Evolutionary conservation across 176 grass and related monocot species (phyloP).

Genomic region (Phoenix dactylifera): DNA sequence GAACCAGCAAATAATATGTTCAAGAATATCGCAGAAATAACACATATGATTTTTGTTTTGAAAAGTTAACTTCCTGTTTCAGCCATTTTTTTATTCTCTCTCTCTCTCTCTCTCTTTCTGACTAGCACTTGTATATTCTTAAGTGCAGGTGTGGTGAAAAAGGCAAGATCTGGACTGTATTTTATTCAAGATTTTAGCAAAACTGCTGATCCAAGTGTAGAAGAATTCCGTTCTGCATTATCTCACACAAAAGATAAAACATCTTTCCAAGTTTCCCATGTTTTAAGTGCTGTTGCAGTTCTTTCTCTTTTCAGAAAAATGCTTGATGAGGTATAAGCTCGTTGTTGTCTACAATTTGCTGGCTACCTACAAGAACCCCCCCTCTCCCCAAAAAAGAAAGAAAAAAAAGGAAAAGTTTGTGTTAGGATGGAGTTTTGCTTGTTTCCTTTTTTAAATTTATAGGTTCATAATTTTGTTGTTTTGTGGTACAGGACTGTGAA

Average conservation of each 20-base stretch:
- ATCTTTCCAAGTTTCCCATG: conserved; percentile 30
- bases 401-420: too few relatives aligned
- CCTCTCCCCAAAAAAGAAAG: too few relatives aligned
- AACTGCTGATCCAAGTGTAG: conserved; percentile 47
- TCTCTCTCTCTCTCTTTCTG: conserved; percentile 22
- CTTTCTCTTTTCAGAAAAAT: conserved; percentile 83
- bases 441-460: too few relatives aligned
- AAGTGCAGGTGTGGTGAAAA: conserved; percentile 74
- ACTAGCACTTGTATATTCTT: background rate
- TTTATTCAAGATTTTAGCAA: conserved; percentile 77
- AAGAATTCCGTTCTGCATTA: conserved; percentile 48
- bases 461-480: background rate
- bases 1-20: too few relatives aligned
- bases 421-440: too few relatives aligned
- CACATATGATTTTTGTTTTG: too few relatives aligned
- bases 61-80: too few relatives aligned
- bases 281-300: conserved; percentile 47
- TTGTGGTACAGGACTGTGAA: conserved; percentile 82
- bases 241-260: conserved; percentile 58
- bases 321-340: conserved; percentile 50
- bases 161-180: conserved; percentile 41
- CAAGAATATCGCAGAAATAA: too few relatives aligned
- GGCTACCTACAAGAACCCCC: too few relatives aligned
- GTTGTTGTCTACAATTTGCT: conserved; percentile 5
- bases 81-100: too few relatives aligned